phyloP scores from a whole-genome alignment of 2,329 filamentous ascomycete genomes.

The Chaetomiaceae sp. region DNA sequence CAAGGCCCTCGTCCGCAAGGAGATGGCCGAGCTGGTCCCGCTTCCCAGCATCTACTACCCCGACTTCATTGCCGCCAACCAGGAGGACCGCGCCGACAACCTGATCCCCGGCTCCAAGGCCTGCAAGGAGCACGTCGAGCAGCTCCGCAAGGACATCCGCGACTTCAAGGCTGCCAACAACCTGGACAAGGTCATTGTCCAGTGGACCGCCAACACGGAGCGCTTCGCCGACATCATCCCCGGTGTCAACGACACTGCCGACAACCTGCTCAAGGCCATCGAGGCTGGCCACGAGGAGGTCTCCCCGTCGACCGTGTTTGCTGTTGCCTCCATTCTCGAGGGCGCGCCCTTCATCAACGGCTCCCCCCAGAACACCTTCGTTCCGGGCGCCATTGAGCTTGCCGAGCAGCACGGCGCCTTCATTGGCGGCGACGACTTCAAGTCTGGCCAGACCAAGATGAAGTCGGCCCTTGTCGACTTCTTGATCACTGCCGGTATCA shows the following conservation, averaged over 20 bases:
- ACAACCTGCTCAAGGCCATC: constrained; percentile 86
- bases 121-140: constrained; percentile 80
- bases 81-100: constrained; percentile 94
- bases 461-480: constrained; percentile 99
- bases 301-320: constrained; percentile 93
- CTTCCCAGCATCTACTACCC: constrained; percentile 97
- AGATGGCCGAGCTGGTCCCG: constrained; percentile 84
- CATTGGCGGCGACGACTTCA: constrained; percentile 98
- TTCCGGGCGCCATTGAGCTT: constrained; percentile 84
- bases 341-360: constrained; percentile 95
- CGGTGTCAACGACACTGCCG: constrained; percentile 93
- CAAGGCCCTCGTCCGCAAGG: constrained; percentile 84
- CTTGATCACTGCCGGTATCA: constrained; percentile 96
- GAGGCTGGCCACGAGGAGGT: constrained; percentile 83
- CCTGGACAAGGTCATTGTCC: constrained; percentile 92
- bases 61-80: constrained; percentile 98
- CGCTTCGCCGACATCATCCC: constrained; percentile 83
- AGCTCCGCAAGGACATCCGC: constrained; percentile 87
- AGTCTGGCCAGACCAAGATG: constrained; percentile 99
- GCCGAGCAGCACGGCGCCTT: constrained; percentile 83
- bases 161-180: constrained; percentile 83
- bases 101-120: constrained; percentile 78
- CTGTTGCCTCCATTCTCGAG: constrained; percentile 90
- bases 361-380: constrained; percentile 98
- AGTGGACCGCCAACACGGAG: constrained; percentile 99